Base-by-base conservation (phyloP, 306 rosid species). In the Ammopiptanthus mongolicus region DNA sequence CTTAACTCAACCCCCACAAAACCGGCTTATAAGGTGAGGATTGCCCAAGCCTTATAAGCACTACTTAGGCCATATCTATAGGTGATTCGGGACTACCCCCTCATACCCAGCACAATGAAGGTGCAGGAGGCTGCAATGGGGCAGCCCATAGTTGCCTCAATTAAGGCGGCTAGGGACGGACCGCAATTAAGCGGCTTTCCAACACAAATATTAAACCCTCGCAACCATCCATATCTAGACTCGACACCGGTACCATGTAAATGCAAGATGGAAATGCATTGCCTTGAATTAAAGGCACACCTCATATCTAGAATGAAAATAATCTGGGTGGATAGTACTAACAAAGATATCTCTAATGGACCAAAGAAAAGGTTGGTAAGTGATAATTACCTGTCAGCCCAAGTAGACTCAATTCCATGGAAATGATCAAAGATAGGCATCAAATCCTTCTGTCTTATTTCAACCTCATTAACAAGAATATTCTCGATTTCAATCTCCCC, bases 401-500 rank as follows among this genome's bases (percentile, higher is more conserved):
- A 90, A 57, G 84, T 69, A 63, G 95, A 75, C 63, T 84, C 91
- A 75, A 82, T 81, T 37, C 91, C 78, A 60, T 67, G 91, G 70
- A 91, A 91, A 85, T 89, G 88, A 65, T 92, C 80, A 68, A 86
- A 88, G 84, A 90, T 86, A 36, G 99, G 99, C 62, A 96, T 80
- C 79, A 92, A 87, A 84, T 87, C 85, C 90, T 89, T 92, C 87
- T 84, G 88, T 83, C 84, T 86, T 66, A 92, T 77, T 81, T 96
- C 99, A 56, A 90, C 84, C 78, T 92, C 97, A 5, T 84, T 77
- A 73, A 80, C 61, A 42, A 84, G 81, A 78, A 90, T 52, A 70
- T 84, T 87, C 82, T 96, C 99, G 80, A 96, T 80, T 87, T 92
- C 96, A 82, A 82, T 81, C 87, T 95, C 98, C 79, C 97, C 98